Base-by-base conservation (phyloP, 1,284 basidiomycete genomes). In the Melampsora larici-populina region DNA sequence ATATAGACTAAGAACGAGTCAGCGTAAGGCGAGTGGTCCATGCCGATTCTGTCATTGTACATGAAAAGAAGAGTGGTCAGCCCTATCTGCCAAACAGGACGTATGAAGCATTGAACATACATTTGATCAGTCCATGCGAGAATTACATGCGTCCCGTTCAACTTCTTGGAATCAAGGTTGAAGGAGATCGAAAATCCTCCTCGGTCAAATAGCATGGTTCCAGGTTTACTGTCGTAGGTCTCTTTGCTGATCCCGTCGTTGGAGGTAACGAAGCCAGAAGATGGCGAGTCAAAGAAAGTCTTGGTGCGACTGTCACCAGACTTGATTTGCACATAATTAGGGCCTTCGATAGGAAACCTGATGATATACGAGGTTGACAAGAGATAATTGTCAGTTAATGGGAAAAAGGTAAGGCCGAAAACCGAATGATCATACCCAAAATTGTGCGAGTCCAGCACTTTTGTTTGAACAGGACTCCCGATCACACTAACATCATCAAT, bases 161-260 rank as follows among this genome's bases (percentile, higher is more conserved):
- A 26, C 51, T 55, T 21, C 8, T 55, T 55, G 18, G 51, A 55
- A 26, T 55, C 51, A 26, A 55, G 51, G 1, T 55, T 55, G 51
- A 55, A 55, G 7, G 51, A 55, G 17, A 55, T 55, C 9, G 51
- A n/a, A 55, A 55, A 55, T 7, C 51, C 51, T 5, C 51, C 51
- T 7, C 51, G 51, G 24, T 55, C 51, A 55, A 55, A 55, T 9
- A 36, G 3, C 51, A 55, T 55, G 51, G 18, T 55, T 26, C 21
- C 24, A 55, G 24, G 17, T 21, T 26, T 26, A 26, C 51, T 55
- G 24, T 55, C 51, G 51, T 55, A 13, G 18, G 51, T 55, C 51
- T 55, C 51, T 26, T 55, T 55, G 51, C 51, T 26, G 51, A 55
- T 55, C 51, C 51, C 51, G 17, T 55, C 51, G 51, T 55, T 55